These are phyloP conservation scores for Clonostachys chloroleuca DNA, from an alignment of 2,329 filamentous ascomycete genomes.

Conservation along the genomic window DNA sequence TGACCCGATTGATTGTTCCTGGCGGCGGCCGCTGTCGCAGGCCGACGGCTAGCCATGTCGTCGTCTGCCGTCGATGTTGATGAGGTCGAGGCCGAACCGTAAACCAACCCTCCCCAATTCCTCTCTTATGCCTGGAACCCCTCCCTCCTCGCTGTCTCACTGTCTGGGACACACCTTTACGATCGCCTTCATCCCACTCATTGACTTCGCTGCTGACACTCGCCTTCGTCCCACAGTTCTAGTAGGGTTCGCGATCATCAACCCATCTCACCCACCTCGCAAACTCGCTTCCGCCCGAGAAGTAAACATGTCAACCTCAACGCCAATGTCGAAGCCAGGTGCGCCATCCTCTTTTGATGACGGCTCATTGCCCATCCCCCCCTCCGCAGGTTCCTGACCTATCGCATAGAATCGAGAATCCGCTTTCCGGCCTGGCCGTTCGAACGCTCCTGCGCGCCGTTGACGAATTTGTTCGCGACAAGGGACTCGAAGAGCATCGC, in stretches of 20 bases:
- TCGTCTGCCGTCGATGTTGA: conserved; percentile 1
- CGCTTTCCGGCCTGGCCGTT: conserved; percentile 47
- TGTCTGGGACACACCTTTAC: no score
- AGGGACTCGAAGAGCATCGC: conserved; percentile 54
- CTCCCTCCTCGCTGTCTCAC: neutral
- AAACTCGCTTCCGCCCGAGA: conserved; percentile 25
- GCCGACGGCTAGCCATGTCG: conserved; percentile 1
- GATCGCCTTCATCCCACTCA: no score
- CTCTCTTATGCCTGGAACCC: neutral
- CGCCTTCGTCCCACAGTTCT: no score
- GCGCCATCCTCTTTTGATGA: conserved; percentile 7
- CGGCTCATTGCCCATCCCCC: neutral
- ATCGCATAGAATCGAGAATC: conserved; percentile 32
- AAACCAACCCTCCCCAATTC: neutral
- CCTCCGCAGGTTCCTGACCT: conserved; percentile 6
- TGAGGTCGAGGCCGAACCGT: neutral
- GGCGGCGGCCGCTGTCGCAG: neutral
- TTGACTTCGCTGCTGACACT: no score
- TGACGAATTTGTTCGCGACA: conserved; percentile 55
- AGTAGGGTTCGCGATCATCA: neutral
- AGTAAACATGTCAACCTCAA: conserved; percentile 35
- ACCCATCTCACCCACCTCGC: conserved; percentile 19
- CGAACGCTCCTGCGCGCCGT: conserved; percentile 48
- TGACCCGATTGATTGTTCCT: neutral
- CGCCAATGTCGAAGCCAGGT: conserved; percentile 41